Evolutionary conservation across 2,329 filamentous ascomycete species (phyloP), one percentile per base, ranked within the genome.

Genomic region (Stemphylium beticola): DNA sequence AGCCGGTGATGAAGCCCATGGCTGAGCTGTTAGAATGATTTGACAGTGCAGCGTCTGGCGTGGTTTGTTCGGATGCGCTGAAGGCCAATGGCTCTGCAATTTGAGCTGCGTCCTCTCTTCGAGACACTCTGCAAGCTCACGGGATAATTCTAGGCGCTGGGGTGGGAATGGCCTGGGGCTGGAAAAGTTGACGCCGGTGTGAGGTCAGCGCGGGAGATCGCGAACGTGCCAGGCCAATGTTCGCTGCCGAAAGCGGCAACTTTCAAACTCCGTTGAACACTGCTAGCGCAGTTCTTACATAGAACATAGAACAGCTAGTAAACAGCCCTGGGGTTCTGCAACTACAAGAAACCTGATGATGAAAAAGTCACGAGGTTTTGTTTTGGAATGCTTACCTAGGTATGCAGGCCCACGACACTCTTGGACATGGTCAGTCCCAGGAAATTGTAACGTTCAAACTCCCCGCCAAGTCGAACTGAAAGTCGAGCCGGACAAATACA

Each of bases 1-100:
- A 79, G 73, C 80, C 80, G 15, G 78, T 80, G 55, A 78, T 79
- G 74, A 82, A 81, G 69, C 80, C 80, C 80, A 82, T 82, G 61
- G 50, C 38, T 51, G 42, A 56, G 49, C 39, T 55, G 42, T 34
- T 15, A 43, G 31, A 22, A 33, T 36, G 52, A 49, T 45, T 14
- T n/a, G 17, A 22, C 18, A 24, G 40, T 24, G 47, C 17, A 42
- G 41, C 33, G 17, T 36, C 14, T 39, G 26, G 18, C 22, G 45
- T 14, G 33, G 38, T 40, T 38, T 31, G 9, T 20, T 26, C 18
- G n/a, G 31, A 39, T 44, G 38, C 20, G 42, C 40, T 3, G n/a
- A 15, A 24, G 29, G 49, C 49, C 56, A 59, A 59, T 59, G 56
- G 49, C 45, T 53, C 12, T 33, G 26, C 24, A 42, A 42, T 20